Conservation (phyloP, 1,284 basidiomycete species). For the Naganishia liquefaciens region DNA sequence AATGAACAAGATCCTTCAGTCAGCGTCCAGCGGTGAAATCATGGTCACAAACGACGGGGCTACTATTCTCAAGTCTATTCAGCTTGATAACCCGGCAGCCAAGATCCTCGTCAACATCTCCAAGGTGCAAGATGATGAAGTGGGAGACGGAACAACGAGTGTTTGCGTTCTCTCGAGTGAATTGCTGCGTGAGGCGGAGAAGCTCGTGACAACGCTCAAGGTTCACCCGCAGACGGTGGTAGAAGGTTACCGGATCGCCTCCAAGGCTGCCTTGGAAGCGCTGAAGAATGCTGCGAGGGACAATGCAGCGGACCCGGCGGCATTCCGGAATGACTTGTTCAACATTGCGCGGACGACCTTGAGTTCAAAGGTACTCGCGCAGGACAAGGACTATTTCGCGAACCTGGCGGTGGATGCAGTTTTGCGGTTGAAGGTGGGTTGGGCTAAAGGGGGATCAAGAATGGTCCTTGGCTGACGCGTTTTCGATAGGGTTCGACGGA, state of each 20-base stretch:
- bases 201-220: constrained; percentile 77
- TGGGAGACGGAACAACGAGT: constrained; percentile 94
- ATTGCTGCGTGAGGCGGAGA: constrained; percentile 91
- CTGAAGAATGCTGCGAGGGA: constrained; percentile 80
- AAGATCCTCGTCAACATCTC: constrained; percentile 99
- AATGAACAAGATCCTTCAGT: constrained; percentile 65
- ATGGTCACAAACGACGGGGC: constrained; percentile 99
- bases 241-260: constrained; percentile 96
- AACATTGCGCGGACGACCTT: constrained; percentile 97
- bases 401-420: constrained; percentile 98
- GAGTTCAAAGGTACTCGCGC: constrained; percentile 92
- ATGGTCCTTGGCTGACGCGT: not conserved
- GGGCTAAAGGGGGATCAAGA: not conserved
- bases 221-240: constrained; percentile 99
- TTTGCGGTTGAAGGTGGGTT: constrained; percentile 75
- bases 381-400: constrained; percentile 98
- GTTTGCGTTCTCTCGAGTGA: constrained; percentile 94
- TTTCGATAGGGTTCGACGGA: constrained; percentile 78
- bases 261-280: constrained; percentile 78
- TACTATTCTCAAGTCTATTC: constrained; percentile 95
- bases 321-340: constrained; percentile 86
- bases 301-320: constrained; percentile 71
- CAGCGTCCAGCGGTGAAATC: constrained; percentile 84
- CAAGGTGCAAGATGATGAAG: constrained; percentile 99
- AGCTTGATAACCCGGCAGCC: constrained; percentile 96